These are phyloP conservation scores for Poronia punctata DNA, from an alignment of 495 filamentous ascomycete species.

Conservation along the genomic window DNA sequence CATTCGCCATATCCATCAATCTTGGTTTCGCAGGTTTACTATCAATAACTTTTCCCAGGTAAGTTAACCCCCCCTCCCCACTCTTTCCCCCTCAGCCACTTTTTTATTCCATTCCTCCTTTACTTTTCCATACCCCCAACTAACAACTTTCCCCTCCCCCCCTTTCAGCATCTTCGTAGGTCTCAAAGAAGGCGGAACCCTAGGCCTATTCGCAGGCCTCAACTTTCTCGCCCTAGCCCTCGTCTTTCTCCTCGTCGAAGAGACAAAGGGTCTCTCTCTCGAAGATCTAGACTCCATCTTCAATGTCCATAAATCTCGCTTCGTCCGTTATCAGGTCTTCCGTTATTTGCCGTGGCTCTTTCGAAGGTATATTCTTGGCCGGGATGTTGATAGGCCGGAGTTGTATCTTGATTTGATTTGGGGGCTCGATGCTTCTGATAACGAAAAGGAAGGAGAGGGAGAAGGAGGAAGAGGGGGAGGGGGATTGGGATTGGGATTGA, in stretches of 20 bases:
- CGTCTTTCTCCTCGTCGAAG: conserved; percentile 26
- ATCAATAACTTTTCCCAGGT: conserved; percentile 29
- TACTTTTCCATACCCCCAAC: conserved; percentile 2
- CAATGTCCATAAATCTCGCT: conserved; percentile 21
- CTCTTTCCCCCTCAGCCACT: too few species aligned
- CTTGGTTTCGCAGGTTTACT: conserved; percentile 30
- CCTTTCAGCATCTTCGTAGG: conserved; percentile 12
- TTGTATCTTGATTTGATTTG: conserved; percentile 21
- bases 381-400: conserved; percentile 3
- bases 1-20: conserved; percentile 29
- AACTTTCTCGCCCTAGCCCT: conserved; percentile 25
- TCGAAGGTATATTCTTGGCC: conserved; percentile 13
- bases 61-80: too few species aligned
- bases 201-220: conserved; percentile 22
- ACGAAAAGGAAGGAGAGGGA: not conserved
- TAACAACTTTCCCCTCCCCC: not conserved
- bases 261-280: conserved; percentile 23
- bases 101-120: too few species aligned
- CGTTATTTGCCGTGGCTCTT: conserved; percentile 26
- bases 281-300: conserved; percentile 27
- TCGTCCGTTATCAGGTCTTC: conserved; percentile 21
- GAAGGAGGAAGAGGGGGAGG: not conserved
- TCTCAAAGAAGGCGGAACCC: conserved; percentile 12
- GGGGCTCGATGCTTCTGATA: not conserved
- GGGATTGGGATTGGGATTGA: conserved; percentile 1